These are phyloP conservation scores for Apium graveolens DNA, from an alignment of 129 eudicot species.

Conservation along the genomic window DNA sequence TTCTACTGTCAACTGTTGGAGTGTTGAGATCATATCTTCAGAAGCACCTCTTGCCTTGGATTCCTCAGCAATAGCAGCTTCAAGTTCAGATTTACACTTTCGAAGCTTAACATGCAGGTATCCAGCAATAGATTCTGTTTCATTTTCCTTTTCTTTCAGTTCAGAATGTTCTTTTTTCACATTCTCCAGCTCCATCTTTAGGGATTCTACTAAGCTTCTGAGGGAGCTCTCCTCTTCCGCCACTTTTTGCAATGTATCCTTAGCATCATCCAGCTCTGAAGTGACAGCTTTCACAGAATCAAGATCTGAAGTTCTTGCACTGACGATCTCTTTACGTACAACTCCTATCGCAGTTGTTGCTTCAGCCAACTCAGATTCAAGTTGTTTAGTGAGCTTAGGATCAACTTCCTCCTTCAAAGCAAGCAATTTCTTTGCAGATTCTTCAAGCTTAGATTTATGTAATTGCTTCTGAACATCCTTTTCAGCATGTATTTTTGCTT, in stretches of 20 bases:
- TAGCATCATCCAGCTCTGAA: slow-evolving; percentile 68
- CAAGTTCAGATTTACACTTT: slow-evolving; percentile 73
- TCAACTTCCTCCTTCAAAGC: slow-evolving; percentile 51
- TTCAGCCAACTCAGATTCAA: slow-evolving; percentile 46
- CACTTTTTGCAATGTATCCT: slow-evolving; percentile 67
- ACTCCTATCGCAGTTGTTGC: slow-evolving; percentile 46
- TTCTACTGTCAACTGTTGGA: slow-evolving; percentile 55
- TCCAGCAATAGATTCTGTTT: slow-evolving; percentile 61
- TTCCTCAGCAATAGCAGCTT: slow-evolving; percentile 51
- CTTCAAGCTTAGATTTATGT: slow-evolving; percentile 60
- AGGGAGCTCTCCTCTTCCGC: slow-evolving; percentile 63
- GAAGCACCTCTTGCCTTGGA: slow-evolving; percentile 56
- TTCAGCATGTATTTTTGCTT: slow-evolving; percentile 41
- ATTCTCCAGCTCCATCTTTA: slow-evolving; percentile 54
- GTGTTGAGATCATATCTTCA: slow-evolving; percentile 59
- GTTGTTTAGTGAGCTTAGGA: slow-evolving; percentile 36
- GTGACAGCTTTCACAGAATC: slow-evolving; percentile 54
- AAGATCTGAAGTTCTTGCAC: slow-evolving; percentile 48
- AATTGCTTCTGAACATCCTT: slow-evolving; percentile 57
- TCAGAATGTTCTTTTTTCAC: slow-evolving; percentile 61
- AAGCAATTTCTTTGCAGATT: slow-evolving; percentile 49
- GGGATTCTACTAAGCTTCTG: slow-evolving; percentile 51
- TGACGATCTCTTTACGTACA: slow-evolving; percentile 39
- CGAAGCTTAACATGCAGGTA: slow-evolving; percentile 60
- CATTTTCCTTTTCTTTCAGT: slow-evolving; percentile 63